Conservation (phyloP, 2,329 filamentous ascomycete genomes). For the Helotiales sp. region DNA sequence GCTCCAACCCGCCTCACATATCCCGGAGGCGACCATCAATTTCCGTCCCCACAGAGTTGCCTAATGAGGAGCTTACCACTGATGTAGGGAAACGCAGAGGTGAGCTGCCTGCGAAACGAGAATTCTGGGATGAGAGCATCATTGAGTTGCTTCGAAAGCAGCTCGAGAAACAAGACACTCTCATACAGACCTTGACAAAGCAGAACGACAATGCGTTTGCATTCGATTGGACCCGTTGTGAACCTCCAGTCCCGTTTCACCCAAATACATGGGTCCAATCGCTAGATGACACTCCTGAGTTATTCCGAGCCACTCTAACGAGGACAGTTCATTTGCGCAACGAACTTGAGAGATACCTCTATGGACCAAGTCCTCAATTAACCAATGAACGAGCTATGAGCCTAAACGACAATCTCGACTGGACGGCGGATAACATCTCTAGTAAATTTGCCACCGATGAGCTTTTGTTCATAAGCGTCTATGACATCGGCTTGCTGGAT, state of each 20-base stretch:
- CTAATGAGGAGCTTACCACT: background rate
- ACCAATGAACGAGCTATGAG: background rate
- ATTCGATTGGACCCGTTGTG: background rate
- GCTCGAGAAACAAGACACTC: background rate
- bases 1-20: background rate
- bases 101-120: background rate
- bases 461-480: background rate
- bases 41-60: background rate
- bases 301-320: background rate
- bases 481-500: background rate
- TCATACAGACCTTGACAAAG: background rate
- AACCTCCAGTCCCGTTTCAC: background rate
- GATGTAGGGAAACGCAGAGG: background rate
- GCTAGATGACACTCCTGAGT: background rate
- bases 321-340: background rate
- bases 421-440: background rate
- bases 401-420: background rate
- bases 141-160: background rate
- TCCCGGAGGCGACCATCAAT: background rate
- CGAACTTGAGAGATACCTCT: background rate
- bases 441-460: background rate
- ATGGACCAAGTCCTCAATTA: background rate
- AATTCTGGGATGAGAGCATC: background rate
- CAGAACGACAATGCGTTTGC: background rate
- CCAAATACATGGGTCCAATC: background rate